Percentiles rank a stretch among this genome's conserved stretches.
These are phyloP conservation scores for Podospora pseudocomata DNA, from an alignment of 495 filamentous ascomycete species.

Conservation along the genomic window DNA sequence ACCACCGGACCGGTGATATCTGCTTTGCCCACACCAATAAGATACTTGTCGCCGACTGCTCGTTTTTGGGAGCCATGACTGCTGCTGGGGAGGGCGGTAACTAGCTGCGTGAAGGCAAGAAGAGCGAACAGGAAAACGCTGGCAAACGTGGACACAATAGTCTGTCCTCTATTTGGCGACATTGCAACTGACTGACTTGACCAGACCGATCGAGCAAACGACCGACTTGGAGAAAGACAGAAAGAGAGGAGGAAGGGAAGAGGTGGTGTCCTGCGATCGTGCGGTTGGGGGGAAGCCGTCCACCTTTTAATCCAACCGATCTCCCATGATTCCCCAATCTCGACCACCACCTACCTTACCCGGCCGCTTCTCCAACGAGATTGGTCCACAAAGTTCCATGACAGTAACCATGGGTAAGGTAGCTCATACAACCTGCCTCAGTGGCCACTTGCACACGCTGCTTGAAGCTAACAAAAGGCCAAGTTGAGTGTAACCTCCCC, in stretches of 20 bases:
- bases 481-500: not conserved
- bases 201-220: not conserved
- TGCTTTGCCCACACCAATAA: constrained; percentile 86
- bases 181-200: not conserved
- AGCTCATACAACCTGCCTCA: not conserved
- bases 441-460: not conserved
- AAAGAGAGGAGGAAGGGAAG: not conserved
- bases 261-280: not conserved
- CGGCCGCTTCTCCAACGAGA: not conserved
- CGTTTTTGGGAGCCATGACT: constrained; percentile 18
- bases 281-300: not conserved
- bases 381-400: not conserved
- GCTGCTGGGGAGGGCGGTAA: constrained; percentile 2
- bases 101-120: constrained; percentile 19
- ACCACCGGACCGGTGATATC: constrained; percentile 84
- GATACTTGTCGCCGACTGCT: constrained; percentile 53
- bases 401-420: not conserved
- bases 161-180: not conserved
- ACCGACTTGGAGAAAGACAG: not conserved
- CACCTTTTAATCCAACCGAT: not conserved
- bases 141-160: constrained; percentile 7
- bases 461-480: not conserved
- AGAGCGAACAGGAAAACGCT: constrained; percentile 4
- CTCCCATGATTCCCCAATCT: not conserved
- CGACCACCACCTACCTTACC: not conserved